Evolutionary conservation across 306 rosid genomes (phyloP).

Genomic region (Ormosia semicastrata): DNA sequence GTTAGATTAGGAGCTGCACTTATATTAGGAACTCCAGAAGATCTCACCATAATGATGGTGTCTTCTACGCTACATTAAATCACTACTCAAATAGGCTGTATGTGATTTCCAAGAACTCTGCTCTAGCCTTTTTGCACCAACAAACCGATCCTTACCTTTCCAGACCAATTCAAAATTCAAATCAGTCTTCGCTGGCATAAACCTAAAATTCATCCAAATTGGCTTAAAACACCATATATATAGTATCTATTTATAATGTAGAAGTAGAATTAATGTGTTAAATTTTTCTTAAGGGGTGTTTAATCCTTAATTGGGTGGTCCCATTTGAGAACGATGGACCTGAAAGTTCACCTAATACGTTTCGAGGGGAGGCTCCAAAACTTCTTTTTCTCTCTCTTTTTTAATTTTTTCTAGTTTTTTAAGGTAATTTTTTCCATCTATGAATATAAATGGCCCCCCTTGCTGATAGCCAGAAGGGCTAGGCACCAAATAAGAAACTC

Average conservation of each 20-base stretch:
- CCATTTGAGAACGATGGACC: background rate
- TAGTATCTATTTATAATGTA: background rate
- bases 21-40: no score
- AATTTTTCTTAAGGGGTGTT: background rate
- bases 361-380: background rate
- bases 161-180: background rate
- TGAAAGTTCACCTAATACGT: background rate
- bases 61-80: background rate
- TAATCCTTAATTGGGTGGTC: no score
- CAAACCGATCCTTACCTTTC: background rate
- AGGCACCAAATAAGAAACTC: background rate
- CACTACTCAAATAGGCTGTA: background rate
- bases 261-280: background rate
- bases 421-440: background rate
- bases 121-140: background rate
- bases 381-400: background rate
- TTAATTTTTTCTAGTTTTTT: background rate
- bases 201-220: background rate
- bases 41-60: background rate
- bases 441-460: background rate
- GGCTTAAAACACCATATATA: background rate
- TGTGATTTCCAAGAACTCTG: background rate
- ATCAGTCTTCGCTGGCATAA: background rate
- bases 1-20: no score
- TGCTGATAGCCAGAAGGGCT: background rate